phyloP scores from a whole-genome alignment of 345 rosid genomes.

The Carallia pectinifolia region DNA sequence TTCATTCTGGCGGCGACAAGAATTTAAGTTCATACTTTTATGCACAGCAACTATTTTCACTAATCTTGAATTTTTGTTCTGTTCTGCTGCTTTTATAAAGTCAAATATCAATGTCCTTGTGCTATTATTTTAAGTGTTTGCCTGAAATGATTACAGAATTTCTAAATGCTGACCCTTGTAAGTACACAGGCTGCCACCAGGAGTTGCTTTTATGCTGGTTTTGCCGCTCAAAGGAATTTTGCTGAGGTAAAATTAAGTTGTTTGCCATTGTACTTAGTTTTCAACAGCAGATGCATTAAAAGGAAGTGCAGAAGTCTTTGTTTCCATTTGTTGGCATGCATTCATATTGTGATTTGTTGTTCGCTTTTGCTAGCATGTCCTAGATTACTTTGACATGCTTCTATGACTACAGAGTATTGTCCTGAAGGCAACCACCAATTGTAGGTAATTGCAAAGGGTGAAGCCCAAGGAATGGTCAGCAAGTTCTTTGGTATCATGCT shows the following conservation, averaged over 20 bases:
- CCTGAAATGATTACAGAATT: constrained; percentile 11
- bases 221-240: constrained; percentile 97
- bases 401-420: background rate
- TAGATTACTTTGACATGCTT: background rate
- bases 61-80: no score
- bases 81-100: no score
- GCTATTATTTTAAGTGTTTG: background rate
- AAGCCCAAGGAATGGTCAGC: constrained; percentile 99
- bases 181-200: constrained; percentile 76
- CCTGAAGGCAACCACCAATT: constrained; percentile 20
- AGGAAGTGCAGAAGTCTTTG: background rate
- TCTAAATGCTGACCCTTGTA: constrained; percentile 19
- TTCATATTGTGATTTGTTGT: background rate
- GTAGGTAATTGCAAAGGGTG: constrained; percentile 96
- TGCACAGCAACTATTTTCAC: no score
- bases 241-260: constrained; percentile 68
- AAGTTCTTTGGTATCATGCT: constrained; percentile 75
- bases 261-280: constrained; percentile 11
- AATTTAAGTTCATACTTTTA: no score
- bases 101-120: background rate
- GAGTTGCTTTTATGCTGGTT: constrained; percentile 97
- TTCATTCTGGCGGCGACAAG: no score
- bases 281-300: background rate
- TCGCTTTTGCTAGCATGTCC: background rate
- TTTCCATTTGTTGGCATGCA: background rate